phyloP scores from a whole-genome alignment of 352 stramenopile species.

The Pseudoperonospora humuli region DNA sequence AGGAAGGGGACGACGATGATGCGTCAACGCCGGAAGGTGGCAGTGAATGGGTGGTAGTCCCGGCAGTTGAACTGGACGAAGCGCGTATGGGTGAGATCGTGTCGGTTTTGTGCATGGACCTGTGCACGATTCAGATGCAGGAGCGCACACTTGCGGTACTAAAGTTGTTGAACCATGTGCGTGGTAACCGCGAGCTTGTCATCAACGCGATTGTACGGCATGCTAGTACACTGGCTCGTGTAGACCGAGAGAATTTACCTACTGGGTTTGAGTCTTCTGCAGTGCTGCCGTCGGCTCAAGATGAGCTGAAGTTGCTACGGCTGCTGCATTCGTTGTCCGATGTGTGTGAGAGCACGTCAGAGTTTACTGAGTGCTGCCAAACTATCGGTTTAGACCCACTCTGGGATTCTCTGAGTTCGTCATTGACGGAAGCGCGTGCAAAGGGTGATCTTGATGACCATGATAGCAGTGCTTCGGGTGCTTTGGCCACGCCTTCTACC shows the following conservation, averaged over 20 bases:
- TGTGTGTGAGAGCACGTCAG: slow-evolving; percentile 54
- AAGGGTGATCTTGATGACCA: slow-evolving; percentile 65
- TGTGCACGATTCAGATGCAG: slow-evolving; percentile 78
- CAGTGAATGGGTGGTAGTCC: slow-evolving; percentile 63
- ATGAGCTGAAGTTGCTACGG: slow-evolving; percentile 93
- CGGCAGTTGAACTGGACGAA: slow-evolving; percentile 46
- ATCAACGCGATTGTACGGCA: slow-evolving; percentile 64
- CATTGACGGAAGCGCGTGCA: slow-evolving; percentile 68
- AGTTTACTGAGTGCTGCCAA: slow-evolving; percentile 68
- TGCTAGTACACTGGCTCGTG: slow-evolving; percentile 36
- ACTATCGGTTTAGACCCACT: slow-evolving; percentile 60
- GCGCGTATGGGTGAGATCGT: slow-evolving; percentile 51
- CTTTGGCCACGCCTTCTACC: slow-evolving; percentile 2
- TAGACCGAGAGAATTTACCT: slow-evolving; percentile 16
- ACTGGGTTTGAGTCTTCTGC: slow-evolving; percentile 61
- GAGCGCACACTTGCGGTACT: slow-evolving; percentile 72
- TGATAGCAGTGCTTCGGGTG: slow-evolving; percentile 15
- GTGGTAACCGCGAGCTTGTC: slow-evolving; percentile 48
- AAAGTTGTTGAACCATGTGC: slow-evolving; percentile 66
- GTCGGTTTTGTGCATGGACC: slow-evolving; percentile 63
- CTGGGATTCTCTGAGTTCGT: slow-evolving; percentile 70
- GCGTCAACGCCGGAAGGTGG: slow-evolving; percentile 10
- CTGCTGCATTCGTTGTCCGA: slow-evolving; percentile 93
- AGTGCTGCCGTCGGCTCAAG: slow-evolving; percentile 65
- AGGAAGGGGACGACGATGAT: slow-evolving; percentile 27